Base-by-base conservation (phyloP, 495 filamentous ascomycete genomes). In the Penicillium waksmanii region DNA sequence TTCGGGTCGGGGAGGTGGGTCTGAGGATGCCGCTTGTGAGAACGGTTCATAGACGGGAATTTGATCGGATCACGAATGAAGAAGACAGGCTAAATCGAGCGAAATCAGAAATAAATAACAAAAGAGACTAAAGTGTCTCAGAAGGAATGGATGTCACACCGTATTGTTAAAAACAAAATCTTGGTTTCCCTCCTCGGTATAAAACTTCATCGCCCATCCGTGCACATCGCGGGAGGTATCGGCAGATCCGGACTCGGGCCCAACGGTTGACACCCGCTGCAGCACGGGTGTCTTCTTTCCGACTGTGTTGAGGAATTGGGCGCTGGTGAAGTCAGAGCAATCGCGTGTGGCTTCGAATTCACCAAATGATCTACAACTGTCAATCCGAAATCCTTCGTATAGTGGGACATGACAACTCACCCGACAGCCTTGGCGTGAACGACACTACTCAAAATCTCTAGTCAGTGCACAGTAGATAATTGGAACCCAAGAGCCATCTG, bases 121-220 rank as follows among this genome's bases (percentile, higher is more conserved):
- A 21, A 3, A 21, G 21, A 21, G 3, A 21, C 21, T 21, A 21
- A 21, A 21, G 21, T 21, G 21, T 21, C 3, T 21, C 21, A 21
- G 3, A n/a, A 21, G 21, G 21, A 21, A 21, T 21, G 21, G 21
- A 21, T 21, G 3, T 21, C 21, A 21, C 57, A 74, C 68, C 0
- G 65, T 69, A 18, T 73, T 71, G 53, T 75, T 74, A 17, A 70
- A 68, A 19, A 78, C 75, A 55, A 66, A 70, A 59, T 93, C 90
- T 67, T 84, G 86, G 66, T 92, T 92, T 8, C 89, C 89, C 64
- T 95, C 88, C 23, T 89, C 78, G 2, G 90, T 93, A 67, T 89
- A 92, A 71, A 93, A 85, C 77, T 91, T 91, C 72, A 89, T 91
- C n/a, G n/a, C n/a, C n/a, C n/a, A n/a, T n/a, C n/a, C n/a, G n/a